Evolutionary conservation across 306 rosid species (phyloP).

Genomic region (Dalbergia oliveri): DNA sequence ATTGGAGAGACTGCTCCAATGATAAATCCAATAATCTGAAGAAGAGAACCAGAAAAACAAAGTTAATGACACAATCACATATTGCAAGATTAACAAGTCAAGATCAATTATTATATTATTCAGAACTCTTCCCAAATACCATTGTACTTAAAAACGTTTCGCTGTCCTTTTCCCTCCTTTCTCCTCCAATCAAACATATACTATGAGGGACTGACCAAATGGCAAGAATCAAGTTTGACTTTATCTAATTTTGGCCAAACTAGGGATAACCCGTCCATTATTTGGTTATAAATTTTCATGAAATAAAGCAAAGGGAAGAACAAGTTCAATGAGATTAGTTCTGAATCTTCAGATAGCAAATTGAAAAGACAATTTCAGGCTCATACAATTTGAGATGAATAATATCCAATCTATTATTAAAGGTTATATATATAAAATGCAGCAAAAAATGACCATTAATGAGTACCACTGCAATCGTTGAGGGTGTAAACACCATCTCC

Average conservation of each 20-base stretch:
- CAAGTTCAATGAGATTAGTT: background rate
- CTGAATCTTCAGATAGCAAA: background rate
- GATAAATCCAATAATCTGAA: constrained; percentile 37
- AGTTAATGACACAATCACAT: background rate
- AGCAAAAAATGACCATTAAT: background rate
- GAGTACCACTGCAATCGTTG: constrained; percentile 37
- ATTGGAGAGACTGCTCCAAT: constrained; percentile 34
- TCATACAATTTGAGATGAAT: background rate
- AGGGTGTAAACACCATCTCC: constrained; percentile 31
- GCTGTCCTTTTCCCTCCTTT: no score
- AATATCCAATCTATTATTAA: background rate
- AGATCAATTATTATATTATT: background rate
- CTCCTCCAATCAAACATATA: no score
- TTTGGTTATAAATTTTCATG: background rate
- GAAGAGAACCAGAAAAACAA: background rate
- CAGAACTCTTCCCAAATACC: background rate
- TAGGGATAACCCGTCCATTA: background rate
- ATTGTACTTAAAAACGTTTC: no score
- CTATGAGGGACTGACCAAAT: background rate
- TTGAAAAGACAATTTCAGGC: background rate
- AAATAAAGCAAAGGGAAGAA: background rate
- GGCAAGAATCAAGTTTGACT: background rate
- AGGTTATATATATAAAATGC: background rate
- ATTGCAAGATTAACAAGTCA: background rate
- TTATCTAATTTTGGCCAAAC: background rate